Evolutionary conservation across 139 green algal species (phyloP).

Genomic region (Spirogloea muscicola): DNA sequence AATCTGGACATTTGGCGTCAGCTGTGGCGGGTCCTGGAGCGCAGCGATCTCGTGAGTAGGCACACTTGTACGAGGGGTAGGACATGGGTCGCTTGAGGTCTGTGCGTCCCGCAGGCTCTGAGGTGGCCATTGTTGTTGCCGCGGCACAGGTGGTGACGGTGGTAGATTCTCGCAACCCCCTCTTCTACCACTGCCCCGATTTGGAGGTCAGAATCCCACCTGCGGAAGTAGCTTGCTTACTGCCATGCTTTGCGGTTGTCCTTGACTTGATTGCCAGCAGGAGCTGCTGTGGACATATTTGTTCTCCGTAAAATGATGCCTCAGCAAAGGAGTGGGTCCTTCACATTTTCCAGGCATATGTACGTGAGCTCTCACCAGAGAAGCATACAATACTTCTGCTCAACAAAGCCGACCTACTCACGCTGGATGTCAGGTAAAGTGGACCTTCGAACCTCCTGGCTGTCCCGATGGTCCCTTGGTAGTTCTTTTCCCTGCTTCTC

Average conservation of each 20-base stretch:
- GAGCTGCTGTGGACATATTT: too few species aligned
- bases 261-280: too few species aligned
- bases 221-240: not conserved
- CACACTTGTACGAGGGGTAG: too few species aligned
- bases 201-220: constrained; percentile 57
- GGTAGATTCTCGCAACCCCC: constrained; percentile 87
- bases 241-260: not conserved
- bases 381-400: constrained; percentile 82
- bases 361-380: constrained; percentile 58
- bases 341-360: constrained; percentile 66
- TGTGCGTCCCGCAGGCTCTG: too few species aligned
- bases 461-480: too few species aligned
- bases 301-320: too few species aligned
- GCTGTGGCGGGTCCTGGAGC: constrained; percentile 96
- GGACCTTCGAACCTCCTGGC: too few species aligned
- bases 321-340: too few species aligned
- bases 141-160: constrained; percentile 70
- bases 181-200: constrained; percentile 85
- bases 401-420: constrained; percentile 97
- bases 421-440: constrained; percentile 33
- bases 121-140: too few species aligned
- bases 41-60: constrained; percentile 82
- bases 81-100: too few species aligned
- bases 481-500: too few species aligned
- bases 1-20: constrained; percentile 99